Evolutionary conservation across 2,329 filamentous ascomycete genomes (phyloP).

Genomic region (Pochonia chlamydosporia): DNA sequence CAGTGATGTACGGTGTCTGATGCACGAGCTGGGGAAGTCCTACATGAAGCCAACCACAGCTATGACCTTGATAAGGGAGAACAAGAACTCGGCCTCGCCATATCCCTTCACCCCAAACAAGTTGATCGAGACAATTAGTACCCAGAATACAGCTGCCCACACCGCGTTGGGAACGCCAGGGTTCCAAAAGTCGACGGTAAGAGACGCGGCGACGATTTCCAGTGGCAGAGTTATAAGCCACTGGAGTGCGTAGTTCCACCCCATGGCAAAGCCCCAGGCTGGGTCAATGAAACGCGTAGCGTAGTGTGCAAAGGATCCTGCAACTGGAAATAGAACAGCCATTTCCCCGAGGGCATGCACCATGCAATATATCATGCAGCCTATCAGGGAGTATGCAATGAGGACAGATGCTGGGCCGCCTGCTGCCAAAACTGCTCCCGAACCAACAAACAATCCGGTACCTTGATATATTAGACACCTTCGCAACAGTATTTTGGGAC

Average conservation of each 20-base stretch:
- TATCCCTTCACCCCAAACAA: conserved; percentile 84
- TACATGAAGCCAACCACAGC: conserved; percentile 86
- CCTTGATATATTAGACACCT: neutral
- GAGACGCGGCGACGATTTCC: conserved; percentile 80
- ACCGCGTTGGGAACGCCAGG: conserved; percentile 58
- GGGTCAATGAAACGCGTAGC: conserved; percentile 90
- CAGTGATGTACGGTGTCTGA: too few relatives aligned
- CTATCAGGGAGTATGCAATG: conserved; percentile 73
- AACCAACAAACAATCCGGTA: conserved; percentile 82
- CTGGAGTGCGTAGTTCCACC: conserved; percentile 88
- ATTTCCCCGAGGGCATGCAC: conserved; percentile 89
- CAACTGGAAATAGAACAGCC: conserved; percentile 83
- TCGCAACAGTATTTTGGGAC: too few relatives aligned
- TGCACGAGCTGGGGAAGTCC: too few relatives aligned
- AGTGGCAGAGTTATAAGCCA: conserved; percentile 81
- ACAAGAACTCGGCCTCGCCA: conserved; percentile 84
- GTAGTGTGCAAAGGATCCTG: conserved; percentile 87
- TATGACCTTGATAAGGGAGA: conserved; percentile 78
- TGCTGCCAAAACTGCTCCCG: conserved; percentile 61
- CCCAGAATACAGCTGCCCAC: conserved; percentile 78
- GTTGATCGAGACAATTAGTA: conserved; percentile 74
- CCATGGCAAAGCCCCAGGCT: conserved; percentile 93
- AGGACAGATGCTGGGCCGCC: conserved; percentile 76
- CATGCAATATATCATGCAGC: conserved; percentile 84
- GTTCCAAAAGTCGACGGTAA: conserved; percentile 80